Evolutionary conservation across 176 grass and related monocot species (phyloP), one percentile per base, ranked within the genome.

Genomic region (Cenchrus purpureus): DNA sequence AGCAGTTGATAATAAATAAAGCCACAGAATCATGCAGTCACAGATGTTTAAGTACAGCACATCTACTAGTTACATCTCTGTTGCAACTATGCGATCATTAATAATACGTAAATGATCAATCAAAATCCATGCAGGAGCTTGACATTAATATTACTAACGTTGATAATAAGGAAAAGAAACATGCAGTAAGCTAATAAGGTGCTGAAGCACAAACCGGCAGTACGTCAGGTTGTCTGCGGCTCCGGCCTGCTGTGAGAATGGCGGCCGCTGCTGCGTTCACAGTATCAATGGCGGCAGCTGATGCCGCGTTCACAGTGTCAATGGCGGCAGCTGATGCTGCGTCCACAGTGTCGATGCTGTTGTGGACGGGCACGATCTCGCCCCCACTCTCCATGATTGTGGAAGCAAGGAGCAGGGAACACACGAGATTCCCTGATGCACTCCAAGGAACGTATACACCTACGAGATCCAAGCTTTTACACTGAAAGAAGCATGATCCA

Each of bases 211-310:
- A 45, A 51, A 94, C 90, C 83, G 90, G 92, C 67, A 88, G 92
- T 13, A 88, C 77, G 1, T 68, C 37, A 78, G 93, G 95, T 69
- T 90, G 92, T 12, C 83, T 71, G 74, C 92, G 85, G 87, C 90
- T 92, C 78, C 3, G 37, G 37, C 90, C 88, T 1, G 88, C 87
- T 1, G 90, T 74, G 44, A 77, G 81, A 61, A 97, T 91, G 66
- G 95, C 92, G 2, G 84, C 95, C 2, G 95, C 95, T 7, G 92
- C 94, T 10, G 94, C 92, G 89, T 97, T 97, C 34, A 97, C 94
- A 1, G 92, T 97, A 12, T 46, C 45, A 46, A 46, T 40, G 37
- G 37, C 37, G 37, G 37, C 37, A 40, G 37, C 37, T 40, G 37
- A 40, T 46, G 45, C 45, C 9, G 45, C 45, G 45, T 8, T 46